These are phyloP conservation scores for Tetradesmus obliquus DNA, from an alignment of 139 green algal genomes.

Conservation along the genomic window DNA sequence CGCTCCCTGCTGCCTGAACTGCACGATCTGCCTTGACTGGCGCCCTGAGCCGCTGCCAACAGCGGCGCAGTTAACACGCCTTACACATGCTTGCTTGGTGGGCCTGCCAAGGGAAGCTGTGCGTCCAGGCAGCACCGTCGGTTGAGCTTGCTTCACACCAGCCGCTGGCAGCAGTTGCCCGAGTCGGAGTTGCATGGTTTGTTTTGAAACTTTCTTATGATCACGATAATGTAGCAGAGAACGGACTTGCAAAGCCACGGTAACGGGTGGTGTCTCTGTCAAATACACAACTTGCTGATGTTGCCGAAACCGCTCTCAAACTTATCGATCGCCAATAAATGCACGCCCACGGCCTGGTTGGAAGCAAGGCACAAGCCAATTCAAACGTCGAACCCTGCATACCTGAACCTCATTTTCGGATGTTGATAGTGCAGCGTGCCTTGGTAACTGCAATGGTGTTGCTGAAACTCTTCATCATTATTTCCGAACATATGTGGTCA, in stretches of 20 bases:
- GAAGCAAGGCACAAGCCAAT: neutral
- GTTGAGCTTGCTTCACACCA: slow-evolving; percentile 1
- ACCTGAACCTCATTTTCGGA: neutral
- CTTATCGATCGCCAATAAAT: no score
- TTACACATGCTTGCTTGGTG: neutral
- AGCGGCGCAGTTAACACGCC: neutral
- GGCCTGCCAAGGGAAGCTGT: neutral
- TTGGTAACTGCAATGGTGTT: no score
- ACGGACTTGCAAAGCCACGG: neutral
- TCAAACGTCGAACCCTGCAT: neutral
- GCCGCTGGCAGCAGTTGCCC: neutral
- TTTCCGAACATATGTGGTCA: no score
- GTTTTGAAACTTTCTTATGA: neutral
- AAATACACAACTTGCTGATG: neutral
- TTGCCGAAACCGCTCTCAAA: no score
- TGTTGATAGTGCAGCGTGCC: neutral
- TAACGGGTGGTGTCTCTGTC: neutral
- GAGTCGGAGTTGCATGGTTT: neutral
- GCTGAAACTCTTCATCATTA: no score
- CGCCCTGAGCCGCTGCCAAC: neutral
- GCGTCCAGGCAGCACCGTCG: neutral
- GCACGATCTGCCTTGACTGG: slow-evolving; percentile 4
- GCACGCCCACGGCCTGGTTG: no score
- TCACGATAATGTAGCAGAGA: neutral
- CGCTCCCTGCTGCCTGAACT: slow-evolving; percentile 25